These are phyloP conservation scores for Xylaria digitata DNA, from an alignment of 2,329 filamentous ascomycete species.

Conservation along the genomic window DNA sequence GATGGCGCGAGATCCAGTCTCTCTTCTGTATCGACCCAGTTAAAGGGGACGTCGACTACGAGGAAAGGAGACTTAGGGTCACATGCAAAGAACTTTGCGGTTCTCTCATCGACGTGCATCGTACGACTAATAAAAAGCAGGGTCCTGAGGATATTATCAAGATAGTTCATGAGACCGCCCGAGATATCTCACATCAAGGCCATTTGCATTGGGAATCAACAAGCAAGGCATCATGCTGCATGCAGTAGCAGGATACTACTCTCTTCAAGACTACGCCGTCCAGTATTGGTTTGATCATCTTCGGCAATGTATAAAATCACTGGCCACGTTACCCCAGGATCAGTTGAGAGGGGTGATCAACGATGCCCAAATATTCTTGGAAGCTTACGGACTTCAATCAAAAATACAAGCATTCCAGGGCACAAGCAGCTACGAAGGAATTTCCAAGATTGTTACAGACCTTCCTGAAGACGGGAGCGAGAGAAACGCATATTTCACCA, in stretches of 20 bases:
- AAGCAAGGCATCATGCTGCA: not conserved
- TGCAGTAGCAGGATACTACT: slow-evolving; percentile 22
- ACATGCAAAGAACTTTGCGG: slow-evolving; percentile 34
- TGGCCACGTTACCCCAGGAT: not conserved
- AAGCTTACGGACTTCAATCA: not conserved
- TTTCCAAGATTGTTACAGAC: not conserved
- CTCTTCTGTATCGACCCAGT: slow-evolving; percentile 32
- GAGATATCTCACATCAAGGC: slow-evolving; percentile 10
- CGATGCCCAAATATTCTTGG: not conserved
- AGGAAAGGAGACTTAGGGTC: slow-evolving; percentile 23
- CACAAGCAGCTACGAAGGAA: not conserved
- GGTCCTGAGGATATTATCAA: slow-evolving; percentile 7
- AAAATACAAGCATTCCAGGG: not conserved
- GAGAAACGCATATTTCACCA: slow-evolving; percentile 7
- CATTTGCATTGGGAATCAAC: not conserved
- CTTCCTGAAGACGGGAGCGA: not conserved
- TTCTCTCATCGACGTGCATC: slow-evolving; percentile 32
- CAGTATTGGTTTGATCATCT: slow-evolving; percentile 33
- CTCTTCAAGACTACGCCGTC: slow-evolving; percentile 31
- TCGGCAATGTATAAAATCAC: not conserved
- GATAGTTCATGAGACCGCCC: slow-evolving; percentile 23
- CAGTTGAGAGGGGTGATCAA: not conserved
- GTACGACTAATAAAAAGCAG: not conserved
- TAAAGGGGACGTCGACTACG: slow-evolving; percentile 21
- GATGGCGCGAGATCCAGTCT: slow-evolving; percentile 33